These are phyloP conservation scores for Pseudotsuga menziesii DNA, from an alignment of 75 land plant species.

Conservation along the genomic window DNA sequence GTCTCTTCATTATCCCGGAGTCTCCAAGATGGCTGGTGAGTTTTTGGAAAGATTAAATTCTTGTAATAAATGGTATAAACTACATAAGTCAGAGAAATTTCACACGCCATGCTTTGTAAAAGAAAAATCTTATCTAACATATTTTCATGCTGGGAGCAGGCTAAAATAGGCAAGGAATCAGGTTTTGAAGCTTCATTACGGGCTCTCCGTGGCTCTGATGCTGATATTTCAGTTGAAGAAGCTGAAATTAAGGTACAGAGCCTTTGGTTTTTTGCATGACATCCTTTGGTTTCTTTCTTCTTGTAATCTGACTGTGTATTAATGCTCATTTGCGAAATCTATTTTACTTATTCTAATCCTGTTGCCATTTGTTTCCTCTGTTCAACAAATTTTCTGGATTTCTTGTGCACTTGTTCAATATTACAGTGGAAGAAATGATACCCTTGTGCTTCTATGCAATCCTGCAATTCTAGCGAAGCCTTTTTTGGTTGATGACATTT, in stretches of 20 bases:
- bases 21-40: slow-evolving; percentile 98
- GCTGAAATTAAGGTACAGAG: slow-evolving; percentile 74
- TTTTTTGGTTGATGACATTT: background rate
- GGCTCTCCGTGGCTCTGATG: slow-evolving; percentile 79
- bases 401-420: background rate
- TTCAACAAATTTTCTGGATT: background rate
- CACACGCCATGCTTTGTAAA: background rate
- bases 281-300: background rate
- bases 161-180: slow-evolving; percentile 71
- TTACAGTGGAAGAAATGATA: background rate
- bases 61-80: background rate
- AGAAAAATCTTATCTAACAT: background rate
- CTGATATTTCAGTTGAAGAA: slow-evolving; percentile 74
- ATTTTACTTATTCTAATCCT: background rate
- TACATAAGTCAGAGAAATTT: background rate
- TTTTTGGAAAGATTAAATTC: background rate
- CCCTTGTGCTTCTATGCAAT: background rate
- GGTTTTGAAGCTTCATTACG: slow-evolving; percentile 75
- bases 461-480: background rate
- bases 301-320: background rate
- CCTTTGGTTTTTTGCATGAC: background rate
- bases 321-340: background rate
- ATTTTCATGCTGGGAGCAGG: slow-evolving; percentile 40
- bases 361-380: background rate
- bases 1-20: slow-evolving; percentile 86